Percentiles rank a stretch among this genome's conserved stretches.
Conservation (phyloP, 164 flowering plant species). For the Houttuynia cordata region DNA sequence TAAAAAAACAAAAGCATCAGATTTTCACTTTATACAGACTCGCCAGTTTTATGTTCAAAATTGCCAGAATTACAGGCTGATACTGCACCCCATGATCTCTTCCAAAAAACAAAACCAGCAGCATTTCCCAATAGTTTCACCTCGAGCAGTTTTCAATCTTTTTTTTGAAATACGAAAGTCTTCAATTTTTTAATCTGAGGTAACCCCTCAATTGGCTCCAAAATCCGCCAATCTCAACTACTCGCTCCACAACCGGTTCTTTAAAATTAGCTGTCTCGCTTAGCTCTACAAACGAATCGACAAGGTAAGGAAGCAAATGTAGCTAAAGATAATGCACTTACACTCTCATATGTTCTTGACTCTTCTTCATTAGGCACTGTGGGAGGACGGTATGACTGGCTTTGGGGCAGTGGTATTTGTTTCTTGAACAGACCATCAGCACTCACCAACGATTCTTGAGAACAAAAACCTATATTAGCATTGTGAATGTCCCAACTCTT, state of each 20-base stretch:
- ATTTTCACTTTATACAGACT: not conserved
- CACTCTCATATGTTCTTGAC: constrained; percentile 69
- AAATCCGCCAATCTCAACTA: constrained; percentile 19
- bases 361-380: constrained; percentile 25
- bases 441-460: constrained; percentile 19
- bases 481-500: constrained; percentile 20
- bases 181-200: constrained; percentile 9
- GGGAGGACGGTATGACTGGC: constrained; percentile 23
- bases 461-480: constrained; percentile 10
- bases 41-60: not conserved
- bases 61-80: not conserved
- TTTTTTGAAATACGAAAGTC: no score
- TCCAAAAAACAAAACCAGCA: not conserved
- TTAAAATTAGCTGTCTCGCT: constrained; percentile 60
- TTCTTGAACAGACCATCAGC: constrained; percentile 24
- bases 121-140: not conserved
- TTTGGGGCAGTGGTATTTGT: constrained; percentile 49
- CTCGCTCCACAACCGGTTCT: constrained; percentile 33
- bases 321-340: constrained; percentile 69
- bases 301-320: constrained; percentile 73
- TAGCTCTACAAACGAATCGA: constrained; percentile 61
- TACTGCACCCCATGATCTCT: not conserved
- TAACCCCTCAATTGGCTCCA: constrained; percentile 27
- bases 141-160: no score
- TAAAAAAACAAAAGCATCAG: no score